These are phyloP conservation scores for Pestalotiopsis sp. DNA, from an alignment of 2,329 filamentous ascomycete genomes.

Conservation along the genomic window DNA sequence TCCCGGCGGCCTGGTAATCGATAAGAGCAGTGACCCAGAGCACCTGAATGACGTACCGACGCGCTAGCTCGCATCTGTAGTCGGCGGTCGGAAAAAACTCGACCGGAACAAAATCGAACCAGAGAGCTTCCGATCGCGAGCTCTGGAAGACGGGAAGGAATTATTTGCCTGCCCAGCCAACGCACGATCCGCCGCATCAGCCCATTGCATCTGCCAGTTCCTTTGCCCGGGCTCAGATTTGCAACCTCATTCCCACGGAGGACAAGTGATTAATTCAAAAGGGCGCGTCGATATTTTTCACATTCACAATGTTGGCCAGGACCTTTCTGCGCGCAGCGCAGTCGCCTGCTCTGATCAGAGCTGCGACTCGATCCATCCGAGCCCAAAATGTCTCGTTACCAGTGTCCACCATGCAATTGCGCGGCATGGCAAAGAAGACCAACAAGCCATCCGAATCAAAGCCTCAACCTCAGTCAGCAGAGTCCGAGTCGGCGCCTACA, in stretches of 20 bases:
- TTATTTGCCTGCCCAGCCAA: neutral
- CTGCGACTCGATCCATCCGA: conserved; percentile 23
- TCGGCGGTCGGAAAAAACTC: conserved; percentile 4
- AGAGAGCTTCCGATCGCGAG: neutral
- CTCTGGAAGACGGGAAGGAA: neutral
- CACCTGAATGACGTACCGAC: neutral
- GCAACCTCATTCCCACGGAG: neutral
- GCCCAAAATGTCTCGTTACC: conserved; percentile 32
- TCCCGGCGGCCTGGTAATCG: neutral
- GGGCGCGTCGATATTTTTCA: neutral
- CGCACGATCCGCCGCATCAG: neutral
- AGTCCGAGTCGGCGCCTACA: neutral
- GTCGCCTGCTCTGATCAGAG: conserved; percentile 31
- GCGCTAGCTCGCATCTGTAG: neutral
- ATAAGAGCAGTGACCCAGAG: neutral
- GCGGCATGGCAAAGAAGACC: conserved; percentile 44
- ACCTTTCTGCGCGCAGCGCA: conserved; percentile 39
- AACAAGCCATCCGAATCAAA: conserved; percentile 20
- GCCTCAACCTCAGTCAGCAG: conserved; percentile 14
- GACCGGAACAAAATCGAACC: neutral
- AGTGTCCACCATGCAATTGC: conserved; percentile 40
- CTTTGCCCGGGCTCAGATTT: neutral
- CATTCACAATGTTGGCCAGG: conserved; percentile 40
- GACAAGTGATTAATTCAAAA: neutral
- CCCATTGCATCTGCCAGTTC: neutral